Evolutionary conservation across 495 filamentous ascomycete genomes (phyloP).

Genomic region (Cenococcum geophilum): DNA sequence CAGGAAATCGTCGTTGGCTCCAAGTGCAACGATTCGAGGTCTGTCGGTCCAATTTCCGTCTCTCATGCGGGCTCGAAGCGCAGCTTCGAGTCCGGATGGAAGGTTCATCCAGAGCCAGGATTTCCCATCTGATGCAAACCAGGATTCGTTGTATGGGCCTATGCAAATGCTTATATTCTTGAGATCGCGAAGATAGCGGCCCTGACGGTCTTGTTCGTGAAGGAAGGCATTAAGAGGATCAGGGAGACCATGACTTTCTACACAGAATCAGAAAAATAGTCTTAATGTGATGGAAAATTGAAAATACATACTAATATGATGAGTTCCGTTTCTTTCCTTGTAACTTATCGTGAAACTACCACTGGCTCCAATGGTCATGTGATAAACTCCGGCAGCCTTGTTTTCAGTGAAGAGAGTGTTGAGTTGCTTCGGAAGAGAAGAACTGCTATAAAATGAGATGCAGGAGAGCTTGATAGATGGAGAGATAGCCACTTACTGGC

Average conservation of each 20-base stretch:
- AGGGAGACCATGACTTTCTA: conserved; percentile 22
- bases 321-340: conserved; percentile 9
- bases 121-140: conserved; percentile 14
- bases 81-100: conserved; percentile 11
- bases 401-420: conserved; percentile 5
- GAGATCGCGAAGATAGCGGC: conserved; percentile 8
- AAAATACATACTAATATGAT: conserved; percentile 12
- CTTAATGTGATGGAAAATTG: not conserved
- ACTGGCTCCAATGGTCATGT: conserved; percentile 21
- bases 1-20: conserved; percentile 16
- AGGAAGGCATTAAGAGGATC: conserved; percentile 18
- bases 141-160: conserved; percentile 25
- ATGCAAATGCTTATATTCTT: conserved; percentile 13
- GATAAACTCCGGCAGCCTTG: conserved; percentile 14
- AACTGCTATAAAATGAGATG: not conserved
- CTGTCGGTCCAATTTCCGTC: conserved; percentile 17
- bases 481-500: conserved; percentile 11
- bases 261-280: not conserved
- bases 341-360: conserved; percentile 22
- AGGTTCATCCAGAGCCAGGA: conserved; percentile 23
- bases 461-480: not conserved
- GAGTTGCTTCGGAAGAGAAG: conserved; percentile 18
- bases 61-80: conserved; percentile 15
- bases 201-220: conserved; percentile 3
- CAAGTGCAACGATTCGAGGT: conserved; percentile 26